Conservation (phyloP, 2,329 filamentous ascomycete species). For the Hypoxylon sp. region DNA sequence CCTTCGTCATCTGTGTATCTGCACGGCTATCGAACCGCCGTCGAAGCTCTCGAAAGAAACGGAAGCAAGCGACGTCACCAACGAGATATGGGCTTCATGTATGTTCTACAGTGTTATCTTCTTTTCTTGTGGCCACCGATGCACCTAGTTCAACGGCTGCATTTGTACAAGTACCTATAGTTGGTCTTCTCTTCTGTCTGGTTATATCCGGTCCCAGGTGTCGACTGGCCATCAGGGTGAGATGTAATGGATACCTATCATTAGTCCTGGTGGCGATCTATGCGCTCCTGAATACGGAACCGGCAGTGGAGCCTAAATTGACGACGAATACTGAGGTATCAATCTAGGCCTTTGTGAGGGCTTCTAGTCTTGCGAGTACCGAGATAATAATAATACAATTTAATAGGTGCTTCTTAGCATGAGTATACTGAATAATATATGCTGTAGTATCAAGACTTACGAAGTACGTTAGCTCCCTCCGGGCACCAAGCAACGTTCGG, state of each 20-base stretch:
- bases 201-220: background rate
- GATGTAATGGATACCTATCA: too few species aligned
- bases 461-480: too few species aligned
- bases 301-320: too few species aligned
- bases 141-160: background rate
- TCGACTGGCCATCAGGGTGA: background rate
- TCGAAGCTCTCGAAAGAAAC: background rate
- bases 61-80: background rate
- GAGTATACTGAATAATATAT: too few species aligned
- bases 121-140: background rate
- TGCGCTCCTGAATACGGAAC: background rate
- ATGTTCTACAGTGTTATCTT: background rate
- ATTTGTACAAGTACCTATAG: too few species aligned
- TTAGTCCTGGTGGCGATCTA: background rate
- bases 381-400: too few species aligned
- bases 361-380: too few species aligned
- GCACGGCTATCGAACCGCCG: conserved; percentile 1
- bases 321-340: too few species aligned
- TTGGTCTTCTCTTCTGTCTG: background rate
- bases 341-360: too few species aligned
- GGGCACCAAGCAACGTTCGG: too few species aligned
- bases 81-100: background rate
- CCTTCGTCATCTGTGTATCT: background rate
- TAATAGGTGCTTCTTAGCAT: too few species aligned
- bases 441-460: too few species aligned